These are phyloP conservation scores for Aspergillus sp. DNA, from an alignment of 2,329 filamentous ascomycete species.

Conservation along the genomic window DNA sequence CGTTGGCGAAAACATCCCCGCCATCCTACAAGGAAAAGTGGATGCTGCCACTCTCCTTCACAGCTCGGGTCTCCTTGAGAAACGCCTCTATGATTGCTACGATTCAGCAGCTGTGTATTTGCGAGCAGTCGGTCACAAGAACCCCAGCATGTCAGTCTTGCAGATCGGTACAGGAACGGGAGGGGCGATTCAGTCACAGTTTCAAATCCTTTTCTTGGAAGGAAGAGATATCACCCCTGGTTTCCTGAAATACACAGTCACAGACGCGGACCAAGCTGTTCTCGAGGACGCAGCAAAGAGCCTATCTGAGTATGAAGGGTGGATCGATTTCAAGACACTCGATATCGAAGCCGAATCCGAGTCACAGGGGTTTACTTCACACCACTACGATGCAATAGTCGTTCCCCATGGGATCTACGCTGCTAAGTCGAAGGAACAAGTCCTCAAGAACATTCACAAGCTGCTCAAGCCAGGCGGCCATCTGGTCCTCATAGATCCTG, in stretches of 20 bases:
- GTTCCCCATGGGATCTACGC: conserved; percentile 11
- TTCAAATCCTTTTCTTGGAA: conserved; percentile 5
- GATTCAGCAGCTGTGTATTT: conserved; percentile 9
- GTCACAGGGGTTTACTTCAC: conserved; percentile 2
- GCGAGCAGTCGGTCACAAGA: conserved; percentile 12
- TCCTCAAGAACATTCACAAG: conserved; percentile 8
- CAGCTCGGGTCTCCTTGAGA: no score
- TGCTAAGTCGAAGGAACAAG: conserved; percentile 1
- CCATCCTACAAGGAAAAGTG: conserved; percentile 2
- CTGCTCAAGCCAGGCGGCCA: conserved; percentile 13
- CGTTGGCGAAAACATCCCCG: conserved; percentile 8
- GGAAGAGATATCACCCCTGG: not conserved
- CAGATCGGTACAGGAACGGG: conserved; percentile 13
- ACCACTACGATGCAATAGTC: conserved; percentile 14
- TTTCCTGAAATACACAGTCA: conserved; percentile 12
- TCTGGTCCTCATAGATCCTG: conserved; percentile 11
- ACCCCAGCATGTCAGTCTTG: conserved; percentile 18
- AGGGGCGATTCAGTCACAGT: conserved; percentile 6
- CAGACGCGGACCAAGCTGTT: conserved; percentile 1
- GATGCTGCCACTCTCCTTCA: not conserved
- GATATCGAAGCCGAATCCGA: conserved; percentile 4
- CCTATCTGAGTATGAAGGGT: conserved; percentile 7
- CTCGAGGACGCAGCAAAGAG: not conserved
- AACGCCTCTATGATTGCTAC: conserved; percentile 3
- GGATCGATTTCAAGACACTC: conserved; percentile 6